A percentile compares a stretch with the other conserved stretches of the same genome.
phyloP scores from a whole-genome alignment of 2,329 filamentous ascomycete genomes.

The Neofusicoccum laricinum region DNA sequence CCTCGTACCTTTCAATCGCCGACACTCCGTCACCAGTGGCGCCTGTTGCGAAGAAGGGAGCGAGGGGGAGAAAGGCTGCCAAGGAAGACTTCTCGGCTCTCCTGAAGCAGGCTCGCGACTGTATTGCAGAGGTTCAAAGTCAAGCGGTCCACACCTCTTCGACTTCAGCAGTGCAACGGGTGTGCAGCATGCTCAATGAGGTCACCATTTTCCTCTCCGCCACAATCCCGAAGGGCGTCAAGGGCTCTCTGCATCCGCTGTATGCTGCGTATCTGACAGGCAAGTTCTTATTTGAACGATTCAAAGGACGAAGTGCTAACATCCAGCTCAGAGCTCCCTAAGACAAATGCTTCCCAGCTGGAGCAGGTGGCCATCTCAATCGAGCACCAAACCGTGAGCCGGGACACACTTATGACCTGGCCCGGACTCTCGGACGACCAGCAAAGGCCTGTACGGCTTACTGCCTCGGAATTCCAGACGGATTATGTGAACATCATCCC shows the following conservation, averaged over 20 bases:
- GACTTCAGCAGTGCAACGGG: constrained; percentile 55
- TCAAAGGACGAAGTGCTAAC: constrained; percentile 28
- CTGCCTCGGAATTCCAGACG: constrained; percentile 61
- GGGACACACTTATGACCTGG: constrained; percentile 40
- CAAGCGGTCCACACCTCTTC: constrained; percentile 53
- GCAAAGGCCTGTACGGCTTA: constrained; percentile 35
- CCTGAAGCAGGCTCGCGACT: constrained; percentile 63
- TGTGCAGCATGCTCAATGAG: constrained; percentile 34
- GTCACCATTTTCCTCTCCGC: constrained; percentile 40
- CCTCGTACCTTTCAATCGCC: constrained; percentile 9
- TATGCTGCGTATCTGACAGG: constrained; percentile 37
- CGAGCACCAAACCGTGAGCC: constrained; percentile 44
- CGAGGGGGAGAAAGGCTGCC: constrained; percentile 15
- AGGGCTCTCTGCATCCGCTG: constrained; percentile 36
- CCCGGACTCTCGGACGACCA: constrained; percentile 30
- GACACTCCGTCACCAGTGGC: constrained; percentile 21
- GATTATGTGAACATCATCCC: constrained; percentile 87
- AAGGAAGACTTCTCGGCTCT: constrained; percentile 54
- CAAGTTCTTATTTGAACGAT: neutral
- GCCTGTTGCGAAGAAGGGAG: neutral
- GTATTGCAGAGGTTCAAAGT: constrained; percentile 62
- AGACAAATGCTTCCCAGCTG: constrained; percentile 65
- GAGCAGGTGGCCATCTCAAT: constrained; percentile 56
- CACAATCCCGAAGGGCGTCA: constrained; percentile 27
- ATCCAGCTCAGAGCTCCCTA: constrained; percentile 57